Conservation (phyloP, 805 yeast species). For the Danielia reshetovae region DNA sequence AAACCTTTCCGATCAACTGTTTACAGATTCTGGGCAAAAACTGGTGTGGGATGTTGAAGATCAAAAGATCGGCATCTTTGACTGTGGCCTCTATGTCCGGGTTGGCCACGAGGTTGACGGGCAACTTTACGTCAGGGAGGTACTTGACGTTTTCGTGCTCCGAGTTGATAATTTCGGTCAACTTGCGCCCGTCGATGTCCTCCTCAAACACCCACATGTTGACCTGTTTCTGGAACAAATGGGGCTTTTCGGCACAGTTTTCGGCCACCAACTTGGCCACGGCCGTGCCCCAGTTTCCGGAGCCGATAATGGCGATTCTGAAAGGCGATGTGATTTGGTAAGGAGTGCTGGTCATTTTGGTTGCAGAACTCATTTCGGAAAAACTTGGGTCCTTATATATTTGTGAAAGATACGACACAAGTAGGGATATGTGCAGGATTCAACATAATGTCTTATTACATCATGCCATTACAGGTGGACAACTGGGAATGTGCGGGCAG, state of each 20-base stretch:
- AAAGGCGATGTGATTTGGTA: conserved; percentile 31
- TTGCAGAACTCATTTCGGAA: no score
- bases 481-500: no score
- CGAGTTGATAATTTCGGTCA: conserved; percentile 41
- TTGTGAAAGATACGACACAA: no score
- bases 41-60: conserved; percentile 46
- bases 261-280: conserved; percentile 44
- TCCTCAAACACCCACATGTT: conserved; percentile 47
- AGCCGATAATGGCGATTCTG: conserved; percentile 40
- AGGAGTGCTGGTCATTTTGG: conserved; percentile 24
- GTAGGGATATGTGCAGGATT: no score
- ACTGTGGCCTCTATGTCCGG: conserved; percentile 38
- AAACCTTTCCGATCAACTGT: conserved; percentile 37
- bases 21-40: conserved; percentile 37
- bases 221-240: conserved; percentile 34
- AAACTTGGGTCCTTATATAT: no score
- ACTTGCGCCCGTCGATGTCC: conserved; percentile 35
- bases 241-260: conserved; percentile 37
- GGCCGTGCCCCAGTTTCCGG: conserved; percentile 48
- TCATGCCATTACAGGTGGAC: no score
- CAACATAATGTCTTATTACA: no score
- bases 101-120: conserved; percentile 37
- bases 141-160: conserved; percentile 44
- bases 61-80: conserved; percentile 39
- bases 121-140: conserved; percentile 40